These are phyloP conservation scores for Zygoascus bituminiphila DNA, from an alignment of 805 yeast species.

Conservation along the genomic window DNA sequence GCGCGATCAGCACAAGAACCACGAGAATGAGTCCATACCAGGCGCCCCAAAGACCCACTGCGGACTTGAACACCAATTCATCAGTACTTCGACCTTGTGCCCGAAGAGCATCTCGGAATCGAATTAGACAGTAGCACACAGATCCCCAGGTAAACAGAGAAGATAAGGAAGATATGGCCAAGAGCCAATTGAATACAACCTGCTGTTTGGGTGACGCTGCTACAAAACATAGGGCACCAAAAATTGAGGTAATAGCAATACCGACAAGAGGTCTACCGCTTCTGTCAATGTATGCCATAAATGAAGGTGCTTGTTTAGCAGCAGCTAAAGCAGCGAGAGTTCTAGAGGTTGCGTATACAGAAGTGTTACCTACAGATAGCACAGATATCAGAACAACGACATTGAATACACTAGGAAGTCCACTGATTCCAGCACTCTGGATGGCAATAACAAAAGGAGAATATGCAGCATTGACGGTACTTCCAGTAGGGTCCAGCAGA, in stretches of 20 bases:
- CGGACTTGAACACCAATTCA: slow-evolving; percentile 61
- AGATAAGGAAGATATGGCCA: slow-evolving; percentile 69
- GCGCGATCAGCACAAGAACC: slow-evolving; percentile 56
- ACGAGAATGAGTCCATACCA: slow-evolving; percentile 51
- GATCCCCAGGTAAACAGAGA: slow-evolving; percentile 78
- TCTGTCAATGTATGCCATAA: slow-evolving; percentile 58
- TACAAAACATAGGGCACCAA: slow-evolving; percentile 49
- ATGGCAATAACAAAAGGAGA: slow-evolving; percentile 70
- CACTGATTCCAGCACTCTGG: slow-evolving; percentile 51
- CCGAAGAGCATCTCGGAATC: slow-evolving; percentile 55
- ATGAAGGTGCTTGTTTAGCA: slow-evolving; percentile 49
- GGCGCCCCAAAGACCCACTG: slow-evolving; percentile 63
- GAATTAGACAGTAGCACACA: slow-evolving; percentile 56
- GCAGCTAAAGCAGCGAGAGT: slow-evolving; percentile 57
- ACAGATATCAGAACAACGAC: slow-evolving; percentile 58
- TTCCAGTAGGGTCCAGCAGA: slow-evolving; percentile 35
- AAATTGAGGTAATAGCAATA: slow-evolving; percentile 34
- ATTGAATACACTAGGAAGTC: slow-evolving; percentile 60
- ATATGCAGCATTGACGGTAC: slow-evolving; percentile 48
- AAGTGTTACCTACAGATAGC: slow-evolving; percentile 59
- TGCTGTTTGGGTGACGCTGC: slow-evolving; percentile 50
- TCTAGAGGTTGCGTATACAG: slow-evolving; percentile 58
- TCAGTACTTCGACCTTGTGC: slow-evolving; percentile 60
- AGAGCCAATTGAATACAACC: slow-evolving; percentile 62
- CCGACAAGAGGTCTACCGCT: slow-evolving; percentile 68